phyloP scores from a whole-genome alignment of 306 rosid genomes.

The Argentina anserina region DNA sequence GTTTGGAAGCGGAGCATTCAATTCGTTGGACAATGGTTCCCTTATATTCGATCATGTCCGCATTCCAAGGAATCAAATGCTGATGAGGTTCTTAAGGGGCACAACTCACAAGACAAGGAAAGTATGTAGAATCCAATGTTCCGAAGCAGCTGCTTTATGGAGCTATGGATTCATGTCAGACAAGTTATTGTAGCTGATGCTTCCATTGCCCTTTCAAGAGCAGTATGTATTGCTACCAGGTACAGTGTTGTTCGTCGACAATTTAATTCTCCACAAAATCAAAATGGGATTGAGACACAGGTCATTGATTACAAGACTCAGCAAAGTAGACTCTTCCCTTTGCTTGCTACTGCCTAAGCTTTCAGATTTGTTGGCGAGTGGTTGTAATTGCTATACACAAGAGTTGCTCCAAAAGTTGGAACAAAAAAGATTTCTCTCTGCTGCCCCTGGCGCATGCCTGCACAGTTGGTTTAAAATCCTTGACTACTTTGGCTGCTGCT shows the following conservation, averaged over 20 bases:
- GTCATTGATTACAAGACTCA: slow-evolving; percentile 95
- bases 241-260: slow-evolving; percentile 93
- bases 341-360: slow-evolving; percentile 94
- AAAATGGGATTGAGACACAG: slow-evolving; percentile 69
- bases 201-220: slow-evolving; percentile 79
- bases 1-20: slow-evolving; percentile 83
- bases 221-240: slow-evolving; percentile 91
- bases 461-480: slow-evolving; percentile 88
- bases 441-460: slow-evolving; percentile 95
- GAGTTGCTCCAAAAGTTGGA: slow-evolving; percentile 71
- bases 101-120: slow-evolving; percentile 92
- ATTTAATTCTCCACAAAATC: slow-evolving; percentile 44
- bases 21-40: slow-evolving; percentile 81
- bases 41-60: slow-evolving; percentile 66
- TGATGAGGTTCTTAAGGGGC: slow-evolving; percentile 91
- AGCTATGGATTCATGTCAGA: slow-evolving; percentile 79
- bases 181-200: slow-evolving; percentile 77
- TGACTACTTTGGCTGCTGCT: slow-evolving; percentile 82
- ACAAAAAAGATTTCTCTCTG: slow-evolving; percentile 70
- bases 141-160: slow-evolving; percentile 87
- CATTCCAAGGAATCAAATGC: slow-evolving; percentile 82
- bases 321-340: slow-evolving; percentile 86
- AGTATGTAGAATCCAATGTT: slow-evolving; percentile 63
- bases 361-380: slow-evolving; percentile 91
- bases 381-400: slow-evolving; percentile 70